Conservation (phyloP, 2,329 filamentous ascomycete genomes). For the Zelopaecilomyces penicillatus region DNA sequence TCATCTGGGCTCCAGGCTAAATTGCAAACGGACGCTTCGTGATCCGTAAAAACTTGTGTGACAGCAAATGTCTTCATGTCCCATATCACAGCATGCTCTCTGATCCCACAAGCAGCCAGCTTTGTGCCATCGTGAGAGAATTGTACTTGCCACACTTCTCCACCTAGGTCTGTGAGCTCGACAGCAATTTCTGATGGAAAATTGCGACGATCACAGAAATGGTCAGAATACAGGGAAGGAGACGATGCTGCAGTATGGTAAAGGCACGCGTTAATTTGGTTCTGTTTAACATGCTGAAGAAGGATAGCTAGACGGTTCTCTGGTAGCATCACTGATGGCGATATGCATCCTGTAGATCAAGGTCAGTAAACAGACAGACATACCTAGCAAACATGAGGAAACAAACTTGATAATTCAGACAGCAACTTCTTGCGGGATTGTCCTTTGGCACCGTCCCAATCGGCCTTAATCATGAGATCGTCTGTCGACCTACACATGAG, state of each 20-base stretch:
- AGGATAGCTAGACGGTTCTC: conserved; percentile 78
- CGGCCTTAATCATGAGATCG: conserved; percentile 66
- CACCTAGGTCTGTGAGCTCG: conserved; percentile 63
- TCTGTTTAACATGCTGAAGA: conserved; percentile 73
- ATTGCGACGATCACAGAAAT: conserved; percentile 67
- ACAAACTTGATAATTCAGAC: conserved; percentile 73
- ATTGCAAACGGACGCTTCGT: conserved; percentile 66
- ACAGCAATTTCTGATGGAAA: conserved; percentile 68
- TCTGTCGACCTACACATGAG: conserved; percentile 80
- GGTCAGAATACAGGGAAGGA: conserved; percentile 83
- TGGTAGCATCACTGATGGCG: conserved; percentile 93
- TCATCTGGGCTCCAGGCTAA: conserved; percentile 91
- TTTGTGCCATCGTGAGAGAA: conserved; percentile 83
- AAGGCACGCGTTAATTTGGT: conserved; percentile 73
- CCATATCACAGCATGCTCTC: conserved; percentile 71
- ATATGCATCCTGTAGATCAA: conserved; percentile 62
- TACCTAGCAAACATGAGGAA: background rate
- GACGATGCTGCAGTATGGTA: conserved; percentile 77
- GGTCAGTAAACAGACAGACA: conserved; percentile 15
- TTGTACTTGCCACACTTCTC: conserved; percentile 85
- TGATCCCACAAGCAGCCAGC: conserved; percentile 74
- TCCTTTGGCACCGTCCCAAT: conserved; percentile 76
- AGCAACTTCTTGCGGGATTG: conserved; percentile 67
- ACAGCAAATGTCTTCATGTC: conserved; percentile 63
- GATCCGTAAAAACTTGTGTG: conserved; percentile 54